These are phyloP conservation scores for Zygotorulaspora chibaensis DNA, from an alignment of 805 yeast genomes.

Conservation along the genomic window DNA sequence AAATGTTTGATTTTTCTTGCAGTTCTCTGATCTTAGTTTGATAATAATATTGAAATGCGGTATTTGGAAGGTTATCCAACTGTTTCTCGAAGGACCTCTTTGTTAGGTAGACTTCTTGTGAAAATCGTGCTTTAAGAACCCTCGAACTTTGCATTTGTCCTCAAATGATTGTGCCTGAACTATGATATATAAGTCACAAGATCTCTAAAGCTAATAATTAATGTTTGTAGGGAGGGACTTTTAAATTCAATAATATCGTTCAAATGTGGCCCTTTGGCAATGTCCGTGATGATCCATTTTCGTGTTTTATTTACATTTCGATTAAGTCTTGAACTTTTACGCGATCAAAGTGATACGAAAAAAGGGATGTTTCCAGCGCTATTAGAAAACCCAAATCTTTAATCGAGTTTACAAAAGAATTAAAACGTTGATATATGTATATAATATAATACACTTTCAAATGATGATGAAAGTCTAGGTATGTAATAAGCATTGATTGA, in stretches of 20 bases:
- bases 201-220: background rate
- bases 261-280: background rate
- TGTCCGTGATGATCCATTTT: slow-evolving; percentile 1
- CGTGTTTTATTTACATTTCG: slow-evolving; percentile 9
- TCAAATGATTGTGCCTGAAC: background rate
- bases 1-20: slow-evolving; percentile 1
- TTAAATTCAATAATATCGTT: background rate
- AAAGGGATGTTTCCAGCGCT: background rate
- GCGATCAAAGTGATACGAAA: background rate
- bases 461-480: no score
- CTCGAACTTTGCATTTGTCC: slow-evolving; percentile 8
- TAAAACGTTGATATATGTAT: no score
- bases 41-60: slow-evolving; percentile 25
- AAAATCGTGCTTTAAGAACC: slow-evolving; percentile 14
- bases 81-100: slow-evolving; percentile 18
- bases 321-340: background rate
- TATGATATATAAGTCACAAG: background rate
- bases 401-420: no score
- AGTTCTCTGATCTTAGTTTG: slow-evolving; percentile 16
- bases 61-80: slow-evolving; percentile 16
- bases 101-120: slow-evolving; percentile 11
- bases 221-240: background rate
- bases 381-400: no score
- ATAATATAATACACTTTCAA: no score
- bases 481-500: background rate